Evolutionary conservation across 495 filamentous ascomycete genomes (phyloP), one percentile per base, ranked within the genome.

Genomic region (Aspergillus biplanus): DNA sequence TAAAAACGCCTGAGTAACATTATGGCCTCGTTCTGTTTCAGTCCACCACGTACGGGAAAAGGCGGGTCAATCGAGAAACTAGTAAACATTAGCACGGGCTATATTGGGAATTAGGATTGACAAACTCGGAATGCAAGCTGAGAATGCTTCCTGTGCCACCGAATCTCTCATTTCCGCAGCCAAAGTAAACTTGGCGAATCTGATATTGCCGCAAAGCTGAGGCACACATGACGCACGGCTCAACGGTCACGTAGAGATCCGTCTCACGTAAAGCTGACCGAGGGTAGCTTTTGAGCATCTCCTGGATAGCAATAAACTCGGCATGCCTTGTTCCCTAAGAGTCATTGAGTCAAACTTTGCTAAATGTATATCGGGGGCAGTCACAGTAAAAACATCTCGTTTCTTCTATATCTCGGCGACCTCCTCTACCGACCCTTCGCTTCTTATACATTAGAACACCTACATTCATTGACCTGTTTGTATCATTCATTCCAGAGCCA

Each of bases 181-280:
- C 96, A 74, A 91, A 98, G 75, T 91, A 97, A 3, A 98, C 95
- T 56, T 84, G 86, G 58, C 88, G 83, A 69, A 99, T 89, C 6
- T 84, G 81, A 56, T 92, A 86, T 72, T 98, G 96, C 33, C 90
- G 87, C 34, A 99, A 83, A 33, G 93, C 84, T n/a, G 92, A 92
- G 3, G 95, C 94, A 70, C 95, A 99, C 95, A 99, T 99, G 69
- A 99, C 88, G 72, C 95, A 99, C 2, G 95, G 95, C 72, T 99
- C 95, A 54, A 98, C 93, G 0, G 95, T 98, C 35, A 99, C 95
- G 73, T 99, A 99, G 33, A 98, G 84, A 67, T 89, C 87, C 47
- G 89, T 92, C 44, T 90, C 83, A 32, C 75, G 70, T 65, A 98
- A 80, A 57, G 91, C 80, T 7, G 79, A 81, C 6, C 81, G 79